Evolutionary conservation across 257 asterid species (phyloP).

Genomic region (Orobanche coerulescens): DNA sequence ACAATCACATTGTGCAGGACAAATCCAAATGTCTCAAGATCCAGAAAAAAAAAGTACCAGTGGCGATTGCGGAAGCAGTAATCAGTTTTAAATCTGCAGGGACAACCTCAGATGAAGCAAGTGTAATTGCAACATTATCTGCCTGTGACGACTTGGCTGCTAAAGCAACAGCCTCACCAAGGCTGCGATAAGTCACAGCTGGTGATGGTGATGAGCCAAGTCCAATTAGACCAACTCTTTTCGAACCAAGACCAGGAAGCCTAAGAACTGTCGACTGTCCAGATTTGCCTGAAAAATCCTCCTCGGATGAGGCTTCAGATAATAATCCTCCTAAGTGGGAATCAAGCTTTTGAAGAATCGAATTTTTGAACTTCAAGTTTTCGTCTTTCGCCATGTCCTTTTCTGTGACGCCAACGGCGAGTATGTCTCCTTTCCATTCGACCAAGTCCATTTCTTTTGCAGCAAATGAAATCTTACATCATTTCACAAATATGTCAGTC

Average conservation of each 20-base stretch:
- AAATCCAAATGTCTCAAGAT: neutral
- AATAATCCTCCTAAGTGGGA: constrained; percentile 62
- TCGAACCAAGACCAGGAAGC: constrained; percentile 68
- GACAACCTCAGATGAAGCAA: constrained; percentile 64
- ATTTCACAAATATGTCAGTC: neutral
- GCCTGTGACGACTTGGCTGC: constrained; percentile 82
- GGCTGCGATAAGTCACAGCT: constrained; percentile 54
- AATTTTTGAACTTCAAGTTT: constrained; percentile 60
- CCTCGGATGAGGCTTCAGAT: constrained; percentile 74
- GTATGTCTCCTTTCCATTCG: constrained; percentile 97
- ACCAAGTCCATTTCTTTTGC: constrained; percentile 80
- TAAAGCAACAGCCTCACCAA: constrained; percentile 88
- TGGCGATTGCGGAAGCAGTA: constrained; percentile 74
- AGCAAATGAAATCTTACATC: constrained; percentile 58
- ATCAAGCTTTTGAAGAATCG: constrained; percentile 65
- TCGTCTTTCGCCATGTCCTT: constrained; percentile 78
- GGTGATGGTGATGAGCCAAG: constrained; percentile 59
- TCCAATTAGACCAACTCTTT: constrained; percentile 75
- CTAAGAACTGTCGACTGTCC: constrained; percentile 85
- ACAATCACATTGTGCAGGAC: neutral
- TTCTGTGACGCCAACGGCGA: constrained; percentile 83
- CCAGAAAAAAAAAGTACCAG: constrained; percentile 38
- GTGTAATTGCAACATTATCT: constrained; percentile 62
- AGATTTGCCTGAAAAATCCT: constrained; percentile 80
- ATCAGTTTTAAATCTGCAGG: constrained; percentile 51